Evolutionary conservation across 371 early-diverging fungal genomes (phyloP), one percentile per base, ranked within the genome.

Genomic region (Massospora cicadina): DNA sequence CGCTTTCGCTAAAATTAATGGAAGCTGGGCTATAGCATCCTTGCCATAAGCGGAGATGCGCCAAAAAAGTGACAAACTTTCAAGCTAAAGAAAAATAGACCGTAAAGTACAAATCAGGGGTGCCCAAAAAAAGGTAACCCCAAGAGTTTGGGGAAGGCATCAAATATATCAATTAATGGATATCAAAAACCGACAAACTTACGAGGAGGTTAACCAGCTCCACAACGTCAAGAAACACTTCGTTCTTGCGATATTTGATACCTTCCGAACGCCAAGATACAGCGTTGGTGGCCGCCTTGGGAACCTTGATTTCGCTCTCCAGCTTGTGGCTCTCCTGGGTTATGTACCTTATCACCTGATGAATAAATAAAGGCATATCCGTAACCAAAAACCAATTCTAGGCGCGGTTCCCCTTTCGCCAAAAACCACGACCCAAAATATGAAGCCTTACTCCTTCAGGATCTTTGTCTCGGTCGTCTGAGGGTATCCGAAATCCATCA

Each of bases 401-500:
- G n/a, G n/a, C n/a, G n/a, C n/a, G n/a, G n/a, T n/a, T n/a, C n/a
- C n/a, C n/a, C n/a, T n/a, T n/a, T n/a, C n/a, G n/a, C n/a, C n/a
- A n/a, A n/a, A n/a, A n/a, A n/a, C n/a, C n/a, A n/a, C n/a, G n/a
- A n/a, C n/a, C n/a, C n/a, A n/a, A n/a, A n/a, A n/a, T n/a, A n/a
- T n/a, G 55, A 43, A 28, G 26, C 66, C 78, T 60, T 71, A 85
- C 86, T 94, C 95, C 77, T 95, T 87, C 63, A 98, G 76, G 65
- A 96, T 95, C 77, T 95, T 95, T 29, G 91, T 84, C 73, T 98
- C 97, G 3, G 97, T 97, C 1, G 93, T 94, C 71, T 98, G 98
- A 31, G 98, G 97, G 73, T 95, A 91, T 26, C 98, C 98, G 72
- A 94, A 98, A 74, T 98, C 98, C 95, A 96, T 95, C 94, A 98